phyloP scores from a whole-genome alignment of 2,329 filamentous ascomycete species.

The Ophiostoma pallidulum region DNA sequence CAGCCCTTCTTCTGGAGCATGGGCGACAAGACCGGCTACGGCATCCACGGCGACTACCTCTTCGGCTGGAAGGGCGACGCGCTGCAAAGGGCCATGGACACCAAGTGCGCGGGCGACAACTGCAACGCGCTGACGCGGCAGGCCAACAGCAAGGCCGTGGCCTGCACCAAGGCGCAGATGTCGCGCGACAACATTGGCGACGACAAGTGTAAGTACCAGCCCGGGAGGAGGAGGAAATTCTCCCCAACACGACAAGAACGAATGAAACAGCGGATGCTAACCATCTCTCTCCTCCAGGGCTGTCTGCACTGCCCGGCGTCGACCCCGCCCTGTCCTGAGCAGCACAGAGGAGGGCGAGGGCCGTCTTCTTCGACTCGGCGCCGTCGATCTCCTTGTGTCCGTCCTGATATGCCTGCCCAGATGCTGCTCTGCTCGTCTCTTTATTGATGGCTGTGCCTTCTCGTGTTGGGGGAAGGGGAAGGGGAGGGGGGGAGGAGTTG shows the following conservation, averaged over 20 bases:
- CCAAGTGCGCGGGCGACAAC: conserved; percentile 18
- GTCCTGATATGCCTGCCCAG: too few relatives aligned
- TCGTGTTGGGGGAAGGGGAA: too few relatives aligned
- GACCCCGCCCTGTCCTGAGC: conserved; percentile 10
- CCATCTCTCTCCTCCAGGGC: conserved; percentile 2
- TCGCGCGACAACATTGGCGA: conserved; percentile 18
- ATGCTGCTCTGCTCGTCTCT: too few relatives aligned
- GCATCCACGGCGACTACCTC: conserved; percentile 20
- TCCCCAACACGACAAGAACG: not conserved
- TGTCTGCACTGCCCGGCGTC: conserved; percentile 10
- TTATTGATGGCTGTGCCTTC: too few relatives aligned
- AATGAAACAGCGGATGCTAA: not conserved
- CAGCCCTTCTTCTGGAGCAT: conserved; percentile 23
- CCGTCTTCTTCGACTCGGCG: too few relatives aligned
- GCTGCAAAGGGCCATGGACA: conserved; percentile 18
- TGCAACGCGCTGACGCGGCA: conserved; percentile 18
- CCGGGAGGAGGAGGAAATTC: not conserved
- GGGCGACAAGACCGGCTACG: conserved; percentile 18
- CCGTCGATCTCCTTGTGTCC: too few relatives aligned
- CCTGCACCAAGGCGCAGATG: conserved; percentile 18
- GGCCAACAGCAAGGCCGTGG: conserved; percentile 16
- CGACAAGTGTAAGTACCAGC: conserved; percentile 10
- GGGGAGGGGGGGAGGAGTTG: too few relatives aligned
- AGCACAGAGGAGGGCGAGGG: not conserved
- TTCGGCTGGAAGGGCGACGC: conserved; percentile 19